Evolutionary conservation across 768 basidiomycete genomes (phyloP), one percentile per base, ranked within the genome.

Genomic region (Russula earlei): DNA sequence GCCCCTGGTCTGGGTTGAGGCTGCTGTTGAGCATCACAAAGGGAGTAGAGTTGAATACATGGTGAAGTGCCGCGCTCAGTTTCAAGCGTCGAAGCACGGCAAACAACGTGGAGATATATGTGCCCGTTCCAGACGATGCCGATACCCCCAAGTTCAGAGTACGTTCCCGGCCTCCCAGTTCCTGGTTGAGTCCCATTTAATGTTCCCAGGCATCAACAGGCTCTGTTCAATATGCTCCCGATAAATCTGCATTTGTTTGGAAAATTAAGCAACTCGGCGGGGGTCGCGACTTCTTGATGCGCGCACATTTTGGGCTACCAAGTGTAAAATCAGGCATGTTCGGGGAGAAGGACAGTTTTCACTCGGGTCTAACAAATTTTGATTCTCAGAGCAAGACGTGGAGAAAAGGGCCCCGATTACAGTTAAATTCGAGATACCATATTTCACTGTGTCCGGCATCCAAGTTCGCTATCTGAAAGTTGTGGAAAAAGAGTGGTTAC

Each of bases 191-290:
- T 17, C 20, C 19, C 11, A 40, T n/a, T 41, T 8, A 41, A 29
- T 33, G n/a, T 12, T n/a, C 6, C 22, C 59, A 96, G 93, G 91
- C 95, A 20, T 86, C 93, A 15, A 94, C 92, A 12, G 96, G 96
- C 3, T 87, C 83, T 22, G 96, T 97, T 3, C 92, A 96, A 60
- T 98, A 99, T 66, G 93, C 88, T 1, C 96, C 95, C 0, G 96
- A 99, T 69, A 98, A 97, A 70, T 91, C 91, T 17, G 92, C 93
- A 2, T 98, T 98, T 66, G 90, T 97, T 1, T 98, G 96, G 96
- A 97, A 97, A 72, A 97, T 99, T 71, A 98, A 98, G 69, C 91
- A 95, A 68, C 79, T 99, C 0, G 94, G 91, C 5, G 96, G 96
- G 5, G 91, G 91, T 36, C 82, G 91, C 37, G 96, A 99, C 68